Conservation (phyloP, 148 eudicot genomes). For the Bassia scoparia region DNA sequence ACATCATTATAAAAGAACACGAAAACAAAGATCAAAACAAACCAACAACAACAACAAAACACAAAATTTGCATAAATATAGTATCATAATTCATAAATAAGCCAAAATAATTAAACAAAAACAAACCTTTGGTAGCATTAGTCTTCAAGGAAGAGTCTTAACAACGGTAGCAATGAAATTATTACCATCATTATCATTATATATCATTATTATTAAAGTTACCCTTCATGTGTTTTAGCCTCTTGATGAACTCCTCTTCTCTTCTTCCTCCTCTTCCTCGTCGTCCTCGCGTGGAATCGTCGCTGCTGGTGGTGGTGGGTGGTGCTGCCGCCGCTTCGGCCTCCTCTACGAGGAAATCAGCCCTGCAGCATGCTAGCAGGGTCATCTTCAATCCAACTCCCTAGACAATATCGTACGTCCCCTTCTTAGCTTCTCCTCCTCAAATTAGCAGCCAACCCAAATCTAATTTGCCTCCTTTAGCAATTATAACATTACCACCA, state of each 20-base stretch:
- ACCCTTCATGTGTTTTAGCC: not conserved
- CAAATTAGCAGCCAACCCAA: constrained; percentile 11
- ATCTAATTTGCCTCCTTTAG: constrained; percentile 20
- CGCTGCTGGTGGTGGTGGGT: constrained; percentile 12
- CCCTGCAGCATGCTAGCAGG: constrained; percentile 49
- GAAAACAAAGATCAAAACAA: not conserved
- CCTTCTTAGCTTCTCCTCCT: constrained; percentile 22
- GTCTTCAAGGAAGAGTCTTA: constrained; percentile 44
- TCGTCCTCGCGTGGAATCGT: constrained; percentile 24
- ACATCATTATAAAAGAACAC: too few relatives aligned
- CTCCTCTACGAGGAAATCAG: constrained; percentile 35
- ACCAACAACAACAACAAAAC: not conserved
- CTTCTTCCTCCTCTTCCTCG: constrained; percentile 12
- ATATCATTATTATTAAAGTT: too few relatives aligned
- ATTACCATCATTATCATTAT: constrained; percentile 24
- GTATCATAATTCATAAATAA: not conserved
- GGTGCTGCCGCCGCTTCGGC: constrained; percentile 8
- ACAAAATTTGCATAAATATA: not conserved
- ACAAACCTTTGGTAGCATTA: constrained; percentile 29
- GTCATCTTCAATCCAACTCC: constrained; percentile 29
- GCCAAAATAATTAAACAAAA: not conserved
- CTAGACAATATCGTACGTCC: too few relatives aligned
- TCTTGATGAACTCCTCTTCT: not conserved
- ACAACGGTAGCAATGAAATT: constrained; percentile 45
- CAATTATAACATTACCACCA: constrained; percentile 19